Evolutionary conservation across 2,329 filamentous ascomycete genomes (phyloP), one percentile per base, ranked within the genome.

Genomic region (Fusarium praegraminearum): DNA sequence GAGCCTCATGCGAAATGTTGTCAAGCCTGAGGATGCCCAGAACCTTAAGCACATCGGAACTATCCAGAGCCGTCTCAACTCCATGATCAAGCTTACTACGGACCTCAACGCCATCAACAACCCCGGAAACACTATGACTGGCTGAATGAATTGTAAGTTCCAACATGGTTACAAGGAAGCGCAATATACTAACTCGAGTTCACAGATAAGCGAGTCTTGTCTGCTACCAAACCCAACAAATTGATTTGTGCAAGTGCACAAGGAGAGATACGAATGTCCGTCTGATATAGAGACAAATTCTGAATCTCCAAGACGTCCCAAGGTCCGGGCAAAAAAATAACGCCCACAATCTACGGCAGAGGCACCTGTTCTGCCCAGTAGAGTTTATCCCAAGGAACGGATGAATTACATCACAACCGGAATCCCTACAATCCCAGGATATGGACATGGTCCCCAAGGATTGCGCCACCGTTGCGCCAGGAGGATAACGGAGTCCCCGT

Each of bases 41-140:
- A 86, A 85, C 67, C 78, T 88, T 65, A 82, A 87, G 65, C 83
- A 86, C 57, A 83, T 90, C 73, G 78, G 77, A 63, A 82, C 83
- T 60, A 83, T 86, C 52, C 83, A 86, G 78, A 80, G 80, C 47
- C 84, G 83, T 65, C 78, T 89, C 43, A 75, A 78, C 54, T 80
- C 83, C 73, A 87, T 89, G 84, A 79, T 80, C 47, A 85, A 84
- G 77, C 84, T 89, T 59, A 78, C 77, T 50, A 71, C 71, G n/a
- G 75, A 78, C 33, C 62, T 76, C 40, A 74, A 69, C 50, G 68
- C 67, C 24, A 51, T 65, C 26, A 62, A 71, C 54, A 77, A 76
- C 66, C 52, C 74, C 13, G 63, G 65, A 41, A 62, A 71, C 57
- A 65, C 61, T 45, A 78, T 77, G 33, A 57, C 67, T 46, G 76